phyloP scores from a whole-genome alignment of 2,329 filamentous ascomycete species.

The Pseudogymnoascus sp. region DNA sequence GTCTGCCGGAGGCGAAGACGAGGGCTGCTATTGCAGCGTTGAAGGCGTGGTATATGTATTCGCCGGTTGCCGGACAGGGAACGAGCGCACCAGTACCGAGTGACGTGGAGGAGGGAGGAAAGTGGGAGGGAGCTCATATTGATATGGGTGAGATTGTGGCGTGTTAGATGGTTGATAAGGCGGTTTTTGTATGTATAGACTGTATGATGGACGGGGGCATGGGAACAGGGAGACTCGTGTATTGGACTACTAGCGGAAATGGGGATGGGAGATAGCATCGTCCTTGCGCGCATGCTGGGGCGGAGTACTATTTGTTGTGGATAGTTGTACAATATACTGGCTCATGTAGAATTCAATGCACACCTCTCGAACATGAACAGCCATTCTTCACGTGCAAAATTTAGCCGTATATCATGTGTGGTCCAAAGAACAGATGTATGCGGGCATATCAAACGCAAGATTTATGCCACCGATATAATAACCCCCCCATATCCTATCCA shows the following conservation, averaged over 20 bases:
- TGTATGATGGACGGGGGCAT: slow-evolving; percentile 11
- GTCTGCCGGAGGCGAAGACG: slow-evolving; percentile 66
- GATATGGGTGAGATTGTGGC: slow-evolving; percentile 48
- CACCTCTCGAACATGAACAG: slow-evolving; percentile 14
- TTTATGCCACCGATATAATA: slow-evolving; percentile 6
- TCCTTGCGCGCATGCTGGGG: neutral
- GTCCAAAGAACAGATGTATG: slow-evolving; percentile 10
- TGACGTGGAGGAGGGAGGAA: slow-evolving; percentile 34
- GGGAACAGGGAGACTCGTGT: neutral
- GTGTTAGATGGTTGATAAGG: slow-evolving; percentile 10
- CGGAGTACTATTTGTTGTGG: slow-evolving; percentile 19
- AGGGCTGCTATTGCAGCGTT: slow-evolving; percentile 77
- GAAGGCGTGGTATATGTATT: slow-evolving; percentile 96
- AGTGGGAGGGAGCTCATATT: slow-evolving; percentile 47
- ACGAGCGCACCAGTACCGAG: slow-evolving; percentile 40
- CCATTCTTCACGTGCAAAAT: neutral
- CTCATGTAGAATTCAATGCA: slow-evolving; percentile 19
- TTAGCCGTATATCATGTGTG: neutral
- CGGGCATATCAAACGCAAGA: slow-evolving; percentile 11
- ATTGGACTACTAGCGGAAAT: slow-evolving; percentile 7
- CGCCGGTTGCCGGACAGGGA: slow-evolving; percentile 42
- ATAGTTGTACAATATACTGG: slow-evolving; percentile 24
- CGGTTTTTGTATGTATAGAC: slow-evolving; percentile 9
- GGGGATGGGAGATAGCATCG: neutral
- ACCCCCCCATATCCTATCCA: slow-evolving; percentile 7